A percentile compares a stretch with the other conserved stretches of the same genome.
Conservation (phyloP, 2,329 filamentous ascomycete genomes). For the Fusarium papillatum region DNA sequence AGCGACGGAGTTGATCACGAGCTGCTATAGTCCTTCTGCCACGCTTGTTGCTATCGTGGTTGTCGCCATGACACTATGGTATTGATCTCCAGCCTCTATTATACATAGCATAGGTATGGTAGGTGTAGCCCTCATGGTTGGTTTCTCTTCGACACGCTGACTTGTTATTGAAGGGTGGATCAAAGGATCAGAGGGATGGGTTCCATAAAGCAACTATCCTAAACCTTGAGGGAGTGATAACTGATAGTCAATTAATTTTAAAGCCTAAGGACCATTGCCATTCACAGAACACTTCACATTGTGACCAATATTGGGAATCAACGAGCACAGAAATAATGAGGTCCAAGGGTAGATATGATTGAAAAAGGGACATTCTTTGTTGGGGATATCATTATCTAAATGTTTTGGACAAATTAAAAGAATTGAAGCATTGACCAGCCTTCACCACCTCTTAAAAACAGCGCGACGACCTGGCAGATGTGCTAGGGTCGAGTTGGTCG, state of each 20-base stretch:
- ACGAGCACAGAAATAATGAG: background rate
- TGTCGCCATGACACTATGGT: background rate
- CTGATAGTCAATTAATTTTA: background rate
- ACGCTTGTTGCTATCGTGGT: background rate
- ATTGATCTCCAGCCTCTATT: background rate
- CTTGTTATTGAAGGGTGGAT: no score
- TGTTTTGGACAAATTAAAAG: background rate
- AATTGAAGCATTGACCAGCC: background rate
- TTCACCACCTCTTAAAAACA: conserved; percentile 23
- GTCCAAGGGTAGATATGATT: background rate
- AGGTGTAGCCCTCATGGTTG: no score
- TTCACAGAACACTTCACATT: background rate
- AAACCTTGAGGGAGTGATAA: background rate
- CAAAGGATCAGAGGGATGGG: background rate
- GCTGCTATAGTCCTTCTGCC: background rate
- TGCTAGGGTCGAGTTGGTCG: background rate
- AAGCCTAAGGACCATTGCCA: background rate
- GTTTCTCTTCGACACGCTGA: no score
- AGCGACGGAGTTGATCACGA: background rate
- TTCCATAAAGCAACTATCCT: background rate
- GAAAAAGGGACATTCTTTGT: background rate
- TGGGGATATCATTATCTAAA: conserved; percentile 1
- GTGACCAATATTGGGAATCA: rapidly evolving
- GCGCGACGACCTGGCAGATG: conserved; percentile 11
- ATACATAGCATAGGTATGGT: no score